Conservation (phyloP, 768 basidiomycete genomes). For the Nidularia sp. region DNA sequence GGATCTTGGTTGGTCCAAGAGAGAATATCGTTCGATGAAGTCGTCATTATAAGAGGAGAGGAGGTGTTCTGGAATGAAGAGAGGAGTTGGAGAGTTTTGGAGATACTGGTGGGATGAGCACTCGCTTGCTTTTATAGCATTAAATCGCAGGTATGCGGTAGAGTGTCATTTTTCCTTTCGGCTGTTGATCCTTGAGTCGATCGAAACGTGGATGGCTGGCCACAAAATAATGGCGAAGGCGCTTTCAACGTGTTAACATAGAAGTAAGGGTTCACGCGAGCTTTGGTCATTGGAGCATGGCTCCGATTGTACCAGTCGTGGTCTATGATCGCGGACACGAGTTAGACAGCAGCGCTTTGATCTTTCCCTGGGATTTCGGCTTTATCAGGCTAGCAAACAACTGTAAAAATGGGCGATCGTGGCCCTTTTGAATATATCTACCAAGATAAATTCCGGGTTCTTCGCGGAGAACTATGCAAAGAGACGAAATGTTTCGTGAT, state of each 20-base stretch:
- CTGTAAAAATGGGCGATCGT: constrained; percentile 17
- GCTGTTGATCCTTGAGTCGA: constrained; percentile 56
- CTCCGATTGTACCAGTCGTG: constrained; percentile 55
- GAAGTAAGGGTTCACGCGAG: constrained; percentile 60
- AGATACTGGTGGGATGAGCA: constrained; percentile 24
- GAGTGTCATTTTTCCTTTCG: constrained; percentile 31
- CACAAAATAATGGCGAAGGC: constrained; percentile 71
- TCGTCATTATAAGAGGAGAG: constrained; percentile 34
- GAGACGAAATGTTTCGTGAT: constrained; percentile 22
- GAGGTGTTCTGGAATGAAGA: constrained; percentile 18
- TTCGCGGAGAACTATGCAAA: constrained; percentile 19
- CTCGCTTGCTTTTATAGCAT: constrained; percentile 54
- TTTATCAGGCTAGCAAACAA: constrained; percentile 18
- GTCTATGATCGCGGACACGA: constrained; percentile 71
- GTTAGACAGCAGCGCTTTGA: constrained; percentile 47
- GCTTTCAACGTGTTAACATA: constrained; percentile 69
- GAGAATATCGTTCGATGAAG: constrained; percentile 63
- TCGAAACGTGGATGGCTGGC: constrained; percentile 74
- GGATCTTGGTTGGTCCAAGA: constrained; percentile 88
- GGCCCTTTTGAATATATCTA: constrained; percentile 15
- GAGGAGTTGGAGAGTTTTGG: constrained; percentile 15
- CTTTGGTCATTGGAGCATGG: constrained; percentile 69
- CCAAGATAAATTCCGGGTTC: constrained; percentile 11
- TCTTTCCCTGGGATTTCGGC: constrained; percentile 5
- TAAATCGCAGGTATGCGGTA: constrained; percentile 25